These are phyloP conservation scores for Tetracladium maxilliforme DNA, from an alignment of 2,329 filamentous ascomycete species.

Conservation along the genomic window DNA sequence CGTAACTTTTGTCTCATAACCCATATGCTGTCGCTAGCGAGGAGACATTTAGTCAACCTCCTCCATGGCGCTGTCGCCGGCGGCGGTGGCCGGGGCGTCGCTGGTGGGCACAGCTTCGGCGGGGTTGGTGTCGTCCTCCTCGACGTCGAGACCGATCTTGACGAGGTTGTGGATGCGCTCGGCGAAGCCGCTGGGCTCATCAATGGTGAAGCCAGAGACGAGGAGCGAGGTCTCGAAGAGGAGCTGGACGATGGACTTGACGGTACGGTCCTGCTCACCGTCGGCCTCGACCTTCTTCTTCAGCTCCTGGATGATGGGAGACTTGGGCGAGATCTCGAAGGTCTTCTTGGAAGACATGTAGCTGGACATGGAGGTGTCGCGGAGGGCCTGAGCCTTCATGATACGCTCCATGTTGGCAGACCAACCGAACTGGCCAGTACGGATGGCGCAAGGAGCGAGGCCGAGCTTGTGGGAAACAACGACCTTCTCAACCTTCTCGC, in stretches of 20 bases:
- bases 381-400: constrained; percentile 99
- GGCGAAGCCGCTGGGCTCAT: constrained; percentile 93
- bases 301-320: constrained; percentile 93
- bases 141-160: constrained; percentile 91
- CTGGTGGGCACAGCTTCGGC: constrained; percentile 40
- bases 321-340: constrained; percentile 99
- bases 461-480: constrained; percentile 97
- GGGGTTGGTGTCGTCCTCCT: constrained; percentile 57
- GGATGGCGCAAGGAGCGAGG: constrained; percentile 91
- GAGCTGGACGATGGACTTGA: constrained; percentile 97
- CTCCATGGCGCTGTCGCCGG: constrained; percentile 81
- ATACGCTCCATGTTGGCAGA: constrained; percentile 99
- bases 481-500: constrained; percentile 99
- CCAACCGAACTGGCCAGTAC: constrained; percentile 99
- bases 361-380: constrained; percentile 98
- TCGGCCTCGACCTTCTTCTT: constrained; percentile 98
- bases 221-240: constrained; percentile 98
- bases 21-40: background rate
- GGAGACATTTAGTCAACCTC: constrained; percentile 74
- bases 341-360: constrained; percentile 99
- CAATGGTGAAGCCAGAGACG: constrained; percentile 98
- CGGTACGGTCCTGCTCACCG: constrained; percentile 95
- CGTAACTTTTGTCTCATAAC: background rate
- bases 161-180: constrained; percentile 99
- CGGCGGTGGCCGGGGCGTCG: constrained; percentile 42